A percentile compares a stretch with the other conserved stretches of the same genome.
These are phyloP conservation scores for Blastocystis sp. DNA, from an alignment of 352 stramenopile genomes.

Conservation along the genomic window DNA sequence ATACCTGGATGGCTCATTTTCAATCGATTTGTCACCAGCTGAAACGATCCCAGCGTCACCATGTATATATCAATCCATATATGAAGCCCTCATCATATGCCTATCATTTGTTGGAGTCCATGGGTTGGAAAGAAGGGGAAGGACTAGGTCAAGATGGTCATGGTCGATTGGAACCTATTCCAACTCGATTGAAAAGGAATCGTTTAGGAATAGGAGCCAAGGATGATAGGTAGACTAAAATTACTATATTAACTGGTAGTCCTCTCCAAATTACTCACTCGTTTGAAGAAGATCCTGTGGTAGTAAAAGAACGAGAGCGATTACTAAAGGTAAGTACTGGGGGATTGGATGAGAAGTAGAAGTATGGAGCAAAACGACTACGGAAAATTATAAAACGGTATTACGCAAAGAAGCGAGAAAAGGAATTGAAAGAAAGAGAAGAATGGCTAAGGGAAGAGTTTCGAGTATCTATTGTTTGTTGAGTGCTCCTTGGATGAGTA, in stretches of 20 bases:
- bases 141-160: slow-evolving; percentile 22
- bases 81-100: slow-evolving; percentile 6
- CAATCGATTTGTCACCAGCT: slow-evolving; percentile 51
- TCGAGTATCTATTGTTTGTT: slow-evolving; percentile 26
- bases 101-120: slow-evolving; percentile 26
- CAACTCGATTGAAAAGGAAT: slow-evolving; percentile 61
- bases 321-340: neutral
- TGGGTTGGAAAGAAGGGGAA: slow-evolving; percentile 59
- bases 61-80: slow-evolving; percentile 52
- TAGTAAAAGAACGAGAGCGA: slow-evolving; percentile 24
- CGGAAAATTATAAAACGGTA: neutral
- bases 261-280: slow-evolving; percentile 30
- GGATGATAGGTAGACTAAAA: neutral
- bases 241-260: neutral
- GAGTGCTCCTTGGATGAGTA: neutral
- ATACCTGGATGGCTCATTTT: slow-evolving; percentile 18
- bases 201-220: slow-evolving; percentile 31
- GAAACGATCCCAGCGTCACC: neutral
- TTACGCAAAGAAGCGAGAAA: neutral
- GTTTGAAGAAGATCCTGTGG: neutral
- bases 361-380: slow-evolving; percentile 45
- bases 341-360: neutral
- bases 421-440: neutral
- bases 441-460: slow-evolving; percentile 42
- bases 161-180: slow-evolving; percentile 51